Evolutionary conservation across 208 protist species (phyloP), one percentile per base, ranked within the genome.

Genomic region (Leishmania turanica): DNA sequence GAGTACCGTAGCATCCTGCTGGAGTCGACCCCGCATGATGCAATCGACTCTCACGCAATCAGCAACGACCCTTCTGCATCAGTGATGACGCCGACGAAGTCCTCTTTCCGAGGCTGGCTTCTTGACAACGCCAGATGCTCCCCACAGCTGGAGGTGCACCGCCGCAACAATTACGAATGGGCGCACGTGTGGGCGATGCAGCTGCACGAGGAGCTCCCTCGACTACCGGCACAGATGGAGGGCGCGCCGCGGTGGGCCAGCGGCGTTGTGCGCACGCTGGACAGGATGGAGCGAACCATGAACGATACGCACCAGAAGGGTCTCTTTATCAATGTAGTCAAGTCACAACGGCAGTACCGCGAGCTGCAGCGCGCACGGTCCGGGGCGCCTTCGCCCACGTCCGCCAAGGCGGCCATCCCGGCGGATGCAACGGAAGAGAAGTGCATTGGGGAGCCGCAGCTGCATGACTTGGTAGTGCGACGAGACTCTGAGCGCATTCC

Each of bases 201-300:
- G 79, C 81, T 96, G 19, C 69, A 64, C 11, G 80, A 81, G 42
- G 80, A 85, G 53, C 91, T 80, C 54, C 45, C 81, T 1, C 70
- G 80, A 3, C 78, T 95, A 0, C 51, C 90, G 0, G 89, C 89
- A 3, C 77, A 88, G 62, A 84, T 88, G 66, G 91, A 95, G 60
- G 90, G 93, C 8, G 80, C 89, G 3, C 27, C 76, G 54, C 49
- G 37, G 47, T 79, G 49, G 58, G 49, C 58, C 37, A 24, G 47
- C 2, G 92, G 88, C 45, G 87, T 86, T 24, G 17, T 73, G 37
- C 83, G 84, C 15, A 82, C 82, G 42, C 42, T 96, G 56, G 45
- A 77, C 37, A 91, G 94, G 9, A 74, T 95, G 75, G 89, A 96
- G 82, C 45, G 78, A 9, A 89, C 91, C n/a, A 85, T 94, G 72